Evolutionary conservation across 805 yeast species (phyloP), one percentile per base, ranked within the genome.

Genomic region (Blastobotrys mokoenaii): DNA sequence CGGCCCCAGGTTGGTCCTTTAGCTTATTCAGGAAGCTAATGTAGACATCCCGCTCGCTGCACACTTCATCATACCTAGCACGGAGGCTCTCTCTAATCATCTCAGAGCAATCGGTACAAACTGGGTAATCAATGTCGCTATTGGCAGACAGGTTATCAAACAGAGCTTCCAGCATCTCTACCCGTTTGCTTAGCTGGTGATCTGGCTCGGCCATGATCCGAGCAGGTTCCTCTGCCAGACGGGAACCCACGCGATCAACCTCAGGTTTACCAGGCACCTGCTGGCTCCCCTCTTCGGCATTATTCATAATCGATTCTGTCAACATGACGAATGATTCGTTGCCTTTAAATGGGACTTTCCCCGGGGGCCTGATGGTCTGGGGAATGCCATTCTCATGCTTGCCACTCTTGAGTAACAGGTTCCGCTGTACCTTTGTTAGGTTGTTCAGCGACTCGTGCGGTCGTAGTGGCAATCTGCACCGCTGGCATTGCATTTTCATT

Each of bases 81-180:
- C 80, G 82, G 61, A 87, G 70, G 46, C 80, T 80, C 8, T 76
- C 79, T 9, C 83, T 68, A 20, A 90, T 63, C 16, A 72, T 60
- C 37, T 73, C 77, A 5, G 93, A 83, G 62, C 98, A 93, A 38
- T 89, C 97, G 18, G 72, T 72, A 55, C 97, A 90, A 12, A 93
- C 77, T 0, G 98, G 98, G 57, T 79, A 80, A 51, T 86, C 94
- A 12, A 90, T 72, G 48, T 82, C 87, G 43, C 82, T 80, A 49
- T 83, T 81, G 3, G 75, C 69, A 0, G 93, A 81, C 4, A 90
- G 63, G 1, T 84, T 70, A 50, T 82, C 81, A 60, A 86, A 88
- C 1, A 90, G 73, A 33, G 75, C 76, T 2, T 77, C 77, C 30
- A 87, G 60, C 0, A 79, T 70, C 39, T 72, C 37, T 16, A 50